phyloP scores from a whole-genome alignment of 2,329 filamentous ascomycete genomes.

The Calonectria pseudoturangicola region DNA sequence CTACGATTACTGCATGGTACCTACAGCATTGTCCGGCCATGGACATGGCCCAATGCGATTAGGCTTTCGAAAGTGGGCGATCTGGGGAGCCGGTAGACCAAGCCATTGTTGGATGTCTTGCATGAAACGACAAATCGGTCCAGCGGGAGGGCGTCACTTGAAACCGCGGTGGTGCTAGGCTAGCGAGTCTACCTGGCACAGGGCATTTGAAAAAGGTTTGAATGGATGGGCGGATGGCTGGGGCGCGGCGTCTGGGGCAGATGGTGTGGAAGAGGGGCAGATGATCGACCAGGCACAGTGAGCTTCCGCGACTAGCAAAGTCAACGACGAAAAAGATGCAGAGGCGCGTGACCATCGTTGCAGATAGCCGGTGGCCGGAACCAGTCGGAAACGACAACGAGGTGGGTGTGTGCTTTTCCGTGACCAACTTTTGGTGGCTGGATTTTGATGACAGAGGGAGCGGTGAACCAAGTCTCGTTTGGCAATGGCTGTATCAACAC shows the following conservation, averaged over 20 bases:
- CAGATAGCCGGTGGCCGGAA: constrained; percentile 45
- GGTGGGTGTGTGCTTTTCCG: not conserved
- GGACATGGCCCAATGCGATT: constrained; percentile 13
- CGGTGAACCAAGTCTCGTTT: constrained; percentile 27
- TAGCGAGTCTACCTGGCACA: constrained; percentile 12
- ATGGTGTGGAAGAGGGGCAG: constrained; percentile 16
- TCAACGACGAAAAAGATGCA: not conserved
- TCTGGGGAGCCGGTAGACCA: constrained; percentile 13
- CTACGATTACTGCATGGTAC: not conserved
- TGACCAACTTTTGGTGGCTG: not conserved
- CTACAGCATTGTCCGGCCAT: not conserved
- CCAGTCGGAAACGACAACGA: constrained; percentile 26
- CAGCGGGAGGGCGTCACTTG: constrained; percentile 38
- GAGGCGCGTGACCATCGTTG: constrained; percentile 40
- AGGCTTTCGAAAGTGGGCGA: constrained; percentile 15
- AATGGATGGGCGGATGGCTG: constrained; percentile 25
- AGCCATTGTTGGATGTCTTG: constrained; percentile 42
- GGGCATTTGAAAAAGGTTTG: constrained; percentile 19
- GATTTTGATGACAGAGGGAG: constrained; percentile 13
- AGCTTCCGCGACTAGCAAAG: constrained; percentile 20
- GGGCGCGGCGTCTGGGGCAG: not conserved
- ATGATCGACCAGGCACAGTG: constrained; percentile 38
- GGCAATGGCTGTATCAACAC: constrained; percentile 7
- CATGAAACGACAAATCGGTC: constrained; percentile 43
- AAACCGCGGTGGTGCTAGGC: constrained; percentile 3